Base-by-base conservation (phyloP, 2,329 filamentous ascomycete species). In the Colletotrichum orchidophilum region DNA sequence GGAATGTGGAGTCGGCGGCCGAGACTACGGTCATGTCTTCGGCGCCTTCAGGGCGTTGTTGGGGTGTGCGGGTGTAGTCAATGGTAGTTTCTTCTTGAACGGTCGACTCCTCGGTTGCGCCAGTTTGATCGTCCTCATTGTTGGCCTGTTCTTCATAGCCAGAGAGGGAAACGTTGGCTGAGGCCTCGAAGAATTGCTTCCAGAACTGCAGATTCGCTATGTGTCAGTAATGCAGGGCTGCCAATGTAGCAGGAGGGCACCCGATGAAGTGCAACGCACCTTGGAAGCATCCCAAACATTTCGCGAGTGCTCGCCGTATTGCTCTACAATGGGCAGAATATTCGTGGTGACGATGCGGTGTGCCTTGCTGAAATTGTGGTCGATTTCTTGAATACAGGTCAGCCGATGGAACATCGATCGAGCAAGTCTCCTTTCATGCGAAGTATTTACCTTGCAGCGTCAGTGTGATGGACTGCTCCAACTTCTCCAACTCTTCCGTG, bases 181-280 rank as follows among this genome's bases (percentile, higher is more conserved):
- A 97, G 42, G 96, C 95, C 83, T 99, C 96, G 82, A 99, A 99
- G 86, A 99, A 99, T 85, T 98, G 95, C 83, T 99, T 99, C 96
- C 96, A 99, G 83, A 99, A 99, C 93, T 97, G 78, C 13, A 65
- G 31, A 24, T 24, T 29, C 18, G 64, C 33, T 39, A 46, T 68
- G 66, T 72, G 21, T 65, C 18, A 33, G 52, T 18, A 18, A 46
- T 46, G 18, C 39, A n/a, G 39, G 39, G 39, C 4, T 31, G 24
- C 15, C 31, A 55, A 5, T 15, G 15, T 8, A 46, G 8, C 21
- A 46, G 13, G 35, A n/a, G n/a, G 42, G 29, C 3, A 39, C 26
- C 15, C 27, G 53, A 5, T 18, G 15, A n/a, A 39, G 13, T 9
- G 24, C 12, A 39, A 13, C 76, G 27, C 67, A 96, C 94, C 90